A percentile compares a stretch with the other conserved stretches of the same genome.
These are phyloP conservation scores for Helianthus annuus DNA, from an alignment of 129 eudicot species.

Conservation along the genomic window DNA sequence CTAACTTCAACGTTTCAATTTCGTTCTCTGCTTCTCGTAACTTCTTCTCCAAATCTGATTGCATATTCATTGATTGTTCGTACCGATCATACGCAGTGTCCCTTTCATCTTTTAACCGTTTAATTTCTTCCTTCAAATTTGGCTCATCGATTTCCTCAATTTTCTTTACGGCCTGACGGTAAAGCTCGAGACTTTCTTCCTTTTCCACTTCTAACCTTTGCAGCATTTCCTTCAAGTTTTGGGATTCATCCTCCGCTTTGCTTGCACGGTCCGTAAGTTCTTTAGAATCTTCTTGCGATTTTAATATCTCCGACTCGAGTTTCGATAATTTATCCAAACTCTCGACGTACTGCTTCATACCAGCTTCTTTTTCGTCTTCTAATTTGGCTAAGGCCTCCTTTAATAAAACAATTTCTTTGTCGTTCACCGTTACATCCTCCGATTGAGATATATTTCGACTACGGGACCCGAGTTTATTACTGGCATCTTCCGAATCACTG, in stretches of 20 bases:
- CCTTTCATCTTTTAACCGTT: conserved; percentile 46
- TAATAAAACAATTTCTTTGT: conserved; percentile 28
- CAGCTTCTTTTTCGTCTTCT: conserved; percentile 10
- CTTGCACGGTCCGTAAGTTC: conserved; percentile 8
- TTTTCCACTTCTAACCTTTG: conserved; percentile 64
- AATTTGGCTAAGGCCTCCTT: conserved; percentile 58
- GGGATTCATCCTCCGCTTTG: conserved; percentile 3
- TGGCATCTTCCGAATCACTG: conserved; percentile 40
- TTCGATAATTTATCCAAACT: conserved; percentile 12
- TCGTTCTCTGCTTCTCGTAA: conserved; percentile 56
- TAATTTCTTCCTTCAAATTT: conserved; percentile 47
- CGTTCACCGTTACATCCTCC: conserved; percentile 30
- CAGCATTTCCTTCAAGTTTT: neutral
- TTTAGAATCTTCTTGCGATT: conserved; percentile 12
- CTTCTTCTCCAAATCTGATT: conserved; percentile 53
- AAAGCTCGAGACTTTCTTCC: conserved; percentile 53
- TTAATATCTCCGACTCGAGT: conserved; percentile 13
- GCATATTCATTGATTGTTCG: conserved; percentile 43
- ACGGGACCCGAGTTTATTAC: neutral
- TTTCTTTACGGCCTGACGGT: conserved; percentile 49
- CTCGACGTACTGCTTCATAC: conserved; percentile 8
- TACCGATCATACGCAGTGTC: conserved; percentile 50
- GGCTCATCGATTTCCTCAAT: conserved; percentile 43
- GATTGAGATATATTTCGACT: conserved; percentile 17
- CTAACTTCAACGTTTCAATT: conserved; percentile 50